phyloP scores from a whole-genome alignment of 345 rosid species.

The Alliaria petiolata region DNA sequence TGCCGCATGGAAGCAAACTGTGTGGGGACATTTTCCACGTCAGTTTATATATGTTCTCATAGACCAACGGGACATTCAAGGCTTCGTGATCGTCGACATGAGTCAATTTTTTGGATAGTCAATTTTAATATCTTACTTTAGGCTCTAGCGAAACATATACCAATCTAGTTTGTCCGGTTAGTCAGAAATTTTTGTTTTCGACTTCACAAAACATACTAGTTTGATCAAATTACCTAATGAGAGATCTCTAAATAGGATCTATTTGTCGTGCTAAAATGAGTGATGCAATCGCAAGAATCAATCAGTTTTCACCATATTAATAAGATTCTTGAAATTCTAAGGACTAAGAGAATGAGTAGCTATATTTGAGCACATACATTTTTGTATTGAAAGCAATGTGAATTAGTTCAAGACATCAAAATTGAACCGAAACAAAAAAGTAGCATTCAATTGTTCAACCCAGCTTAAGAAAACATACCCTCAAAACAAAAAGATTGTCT shows the following conservation, averaged over 20 bases:
- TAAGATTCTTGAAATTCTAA: not conserved
- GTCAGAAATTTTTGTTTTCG: not conserved
- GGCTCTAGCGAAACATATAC: not conserved
- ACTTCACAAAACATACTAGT: not conserved
- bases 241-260: not conserved
- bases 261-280: too few species aligned
- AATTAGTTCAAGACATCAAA: not conserved
- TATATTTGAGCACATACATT: not conserved
- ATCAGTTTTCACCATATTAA: not conserved
- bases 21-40: constrained; percentile 12
- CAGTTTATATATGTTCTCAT: not conserved
- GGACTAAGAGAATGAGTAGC: not conserved
- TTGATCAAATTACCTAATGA: not conserved
- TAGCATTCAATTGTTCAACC: not conserved
- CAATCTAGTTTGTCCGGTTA: not conserved
- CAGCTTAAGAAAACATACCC: not conserved
- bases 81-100: not conserved
- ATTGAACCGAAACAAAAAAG: not conserved
- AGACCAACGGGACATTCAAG: not conserved
- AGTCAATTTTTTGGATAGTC: not conserved
- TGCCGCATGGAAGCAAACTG: constrained; percentile 17
- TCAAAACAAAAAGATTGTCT: not conserved
- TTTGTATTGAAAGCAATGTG: not conserved
- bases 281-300: not conserved
- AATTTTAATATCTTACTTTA: not conserved